Conservation (phyloP, 805 yeast genomes). For the Kodamaea neixiangensis region DNA sequence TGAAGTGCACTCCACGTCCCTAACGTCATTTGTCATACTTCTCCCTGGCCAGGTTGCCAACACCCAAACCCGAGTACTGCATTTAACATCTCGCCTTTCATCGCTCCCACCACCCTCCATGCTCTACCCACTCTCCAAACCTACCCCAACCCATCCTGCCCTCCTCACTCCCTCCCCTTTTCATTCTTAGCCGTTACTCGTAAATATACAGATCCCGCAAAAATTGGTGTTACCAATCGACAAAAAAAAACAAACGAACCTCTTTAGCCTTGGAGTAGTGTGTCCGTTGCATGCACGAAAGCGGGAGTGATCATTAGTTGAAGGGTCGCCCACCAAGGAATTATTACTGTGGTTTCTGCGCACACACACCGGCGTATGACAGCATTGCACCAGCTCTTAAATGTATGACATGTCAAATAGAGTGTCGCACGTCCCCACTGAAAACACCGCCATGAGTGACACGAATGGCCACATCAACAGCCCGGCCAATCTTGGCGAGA, state of each 20-base stretch:
- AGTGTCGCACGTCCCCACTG: background rate
- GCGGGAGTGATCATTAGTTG: background rate
- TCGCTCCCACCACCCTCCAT: background rate
- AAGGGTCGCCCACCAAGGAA: background rate
- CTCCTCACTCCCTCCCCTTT: background rate
- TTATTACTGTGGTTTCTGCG: background rate
- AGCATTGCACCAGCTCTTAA: background rate
- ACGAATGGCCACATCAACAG: background rate
- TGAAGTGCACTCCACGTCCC: background rate
- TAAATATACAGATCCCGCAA: slow-evolving; percentile 3
- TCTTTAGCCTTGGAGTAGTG: background rate
- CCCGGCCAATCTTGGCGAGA: background rate
- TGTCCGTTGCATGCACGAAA: background rate
- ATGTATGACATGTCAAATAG: background rate
- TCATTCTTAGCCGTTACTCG: background rate
- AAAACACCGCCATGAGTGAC: background rate
- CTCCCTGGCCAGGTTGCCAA: background rate
- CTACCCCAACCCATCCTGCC: background rate
- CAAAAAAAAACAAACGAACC: slow-evolving; percentile 1
- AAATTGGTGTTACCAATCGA: background rate
- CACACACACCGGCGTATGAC: background rate
- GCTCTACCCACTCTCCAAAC: background rate
- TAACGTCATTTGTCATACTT: background rate
- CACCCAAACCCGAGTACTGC: background rate
- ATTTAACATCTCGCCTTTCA: too few relatives aligned